phyloP scores from a whole-genome alignment of 768 basidiomycete genomes.

The Tricholoma flavovirens region DNA sequence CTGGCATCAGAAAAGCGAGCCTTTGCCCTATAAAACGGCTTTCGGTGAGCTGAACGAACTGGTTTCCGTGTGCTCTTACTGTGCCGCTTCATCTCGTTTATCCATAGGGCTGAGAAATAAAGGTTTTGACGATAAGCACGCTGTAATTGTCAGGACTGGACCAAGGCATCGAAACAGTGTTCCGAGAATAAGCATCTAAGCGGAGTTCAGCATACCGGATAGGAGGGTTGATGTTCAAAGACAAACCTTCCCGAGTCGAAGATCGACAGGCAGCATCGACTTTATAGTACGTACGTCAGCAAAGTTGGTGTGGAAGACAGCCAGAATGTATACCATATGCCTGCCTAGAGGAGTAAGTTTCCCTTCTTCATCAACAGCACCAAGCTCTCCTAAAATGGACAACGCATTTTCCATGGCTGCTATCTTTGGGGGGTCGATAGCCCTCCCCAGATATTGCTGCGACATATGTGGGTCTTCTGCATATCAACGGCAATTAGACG shows the following conservation, averaged over 20 bases:
- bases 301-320: background rate
- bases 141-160: slow-evolving; percentile 77
- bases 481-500: slow-evolving; percentile 7
- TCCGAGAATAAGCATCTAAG: slow-evolving; percentile 81
- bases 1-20: slow-evolving; percentile 60
- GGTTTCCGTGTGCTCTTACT: slow-evolving; percentile 36
- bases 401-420: slow-evolving; percentile 75
- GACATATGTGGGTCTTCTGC: slow-evolving; percentile 3
- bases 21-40: slow-evolving; percentile 50
- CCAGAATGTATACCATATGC: slow-evolving; percentile 51
- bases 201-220: background rate
- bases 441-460: slow-evolving; percentile 61
- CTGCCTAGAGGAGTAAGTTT: slow-evolving; percentile 76
- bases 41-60: background rate
- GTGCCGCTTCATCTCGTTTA: slow-evolving; percentile 71
- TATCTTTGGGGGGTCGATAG: slow-evolving; percentile 79
- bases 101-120: slow-evolving; percentile 80
- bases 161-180: slow-evolving; percentile 79
- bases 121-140: slow-evolving; percentile 81
- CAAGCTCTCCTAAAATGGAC: slow-evolving; percentile 66
- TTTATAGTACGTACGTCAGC: slow-evolving; percentile 24
- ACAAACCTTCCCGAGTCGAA: slow-evolving; percentile 76
- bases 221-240: background rate
- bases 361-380: slow-evolving; percentile 62
- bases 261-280: slow-evolving; percentile 83